phyloP scores from a whole-genome alignment of 495 filamentous ascomycete genomes.

The Daldinia vernicosa region DNA sequence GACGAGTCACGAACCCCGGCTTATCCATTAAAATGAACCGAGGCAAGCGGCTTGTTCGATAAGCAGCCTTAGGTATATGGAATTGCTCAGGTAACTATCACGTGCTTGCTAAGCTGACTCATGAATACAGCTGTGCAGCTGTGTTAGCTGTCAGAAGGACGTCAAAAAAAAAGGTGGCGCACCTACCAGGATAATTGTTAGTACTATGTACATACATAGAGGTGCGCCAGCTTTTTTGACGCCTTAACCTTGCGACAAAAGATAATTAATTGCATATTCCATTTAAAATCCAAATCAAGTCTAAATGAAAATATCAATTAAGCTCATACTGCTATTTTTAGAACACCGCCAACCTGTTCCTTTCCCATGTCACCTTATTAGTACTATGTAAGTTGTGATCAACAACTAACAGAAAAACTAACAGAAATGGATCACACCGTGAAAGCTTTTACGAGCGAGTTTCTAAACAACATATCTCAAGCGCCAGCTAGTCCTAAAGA shows the following conservation, averaged over 20 bases:
- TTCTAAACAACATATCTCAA: conserved; percentile 11
- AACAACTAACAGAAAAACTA: neutral
- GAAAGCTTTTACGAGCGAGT: neutral
- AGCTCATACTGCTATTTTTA: too few species aligned
- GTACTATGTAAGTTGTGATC: neutral
- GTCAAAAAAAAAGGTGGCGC: too few species aligned
- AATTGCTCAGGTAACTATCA: conserved; percentile 2
- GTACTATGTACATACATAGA: too few species aligned
- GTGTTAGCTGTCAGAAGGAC: too few species aligned
- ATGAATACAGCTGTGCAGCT: neutral
- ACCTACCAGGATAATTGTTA: too few species aligned
- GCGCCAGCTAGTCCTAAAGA: neutral
- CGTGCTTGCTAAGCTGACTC: neutral
- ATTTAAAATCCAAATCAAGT: too few species aligned
- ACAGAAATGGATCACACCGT: neutral
- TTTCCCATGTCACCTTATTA: too few species aligned
- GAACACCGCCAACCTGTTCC: too few species aligned
- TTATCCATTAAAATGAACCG: conserved; percentile 30
- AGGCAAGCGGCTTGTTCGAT: conserved; percentile 28
- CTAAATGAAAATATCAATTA: too few species aligned
- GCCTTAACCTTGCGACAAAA: too few species aligned
- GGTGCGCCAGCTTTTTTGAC: too few species aligned
- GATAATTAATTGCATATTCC: too few species aligned
- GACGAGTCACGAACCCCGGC: conserved; percentile 39
- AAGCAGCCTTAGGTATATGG: conserved; percentile 19